phyloP scores from a whole-genome alignment of 2,329 filamentous ascomycete species.

The Epichloe hybrida region DNA sequence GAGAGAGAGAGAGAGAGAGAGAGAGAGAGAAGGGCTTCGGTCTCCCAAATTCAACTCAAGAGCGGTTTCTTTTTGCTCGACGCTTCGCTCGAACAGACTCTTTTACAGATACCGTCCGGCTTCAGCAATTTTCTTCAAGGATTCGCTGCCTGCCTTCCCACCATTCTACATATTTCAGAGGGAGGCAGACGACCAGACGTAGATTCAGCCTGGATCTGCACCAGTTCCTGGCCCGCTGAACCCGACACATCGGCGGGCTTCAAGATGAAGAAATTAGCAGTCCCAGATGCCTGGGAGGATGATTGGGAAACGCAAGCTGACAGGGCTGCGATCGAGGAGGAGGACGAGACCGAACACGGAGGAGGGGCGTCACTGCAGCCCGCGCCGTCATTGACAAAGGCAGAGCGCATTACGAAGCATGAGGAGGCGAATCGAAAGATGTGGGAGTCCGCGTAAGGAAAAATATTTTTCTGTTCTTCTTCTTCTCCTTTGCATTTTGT shows the following conservation, averaged over 20 bases:
- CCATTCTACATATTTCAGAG: too few relatives aligned
- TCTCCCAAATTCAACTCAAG: too few relatives aligned
- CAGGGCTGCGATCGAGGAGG: slow-evolving; percentile 25
- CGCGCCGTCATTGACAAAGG: slow-evolving; percentile 44
- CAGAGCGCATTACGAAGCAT: slow-evolving; percentile 68
- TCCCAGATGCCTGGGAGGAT: slow-evolving; percentile 77
- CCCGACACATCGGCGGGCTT: background rate
- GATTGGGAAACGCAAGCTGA: slow-evolving; percentile 79
- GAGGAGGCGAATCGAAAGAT: slow-evolving; percentile 71
- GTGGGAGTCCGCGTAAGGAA: slow-evolving; percentile 72
- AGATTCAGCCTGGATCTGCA: too few relatives aligned
- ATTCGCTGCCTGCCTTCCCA: too few relatives aligned
- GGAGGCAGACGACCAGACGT: too few relatives aligned
- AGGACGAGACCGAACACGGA: slow-evolving; percentile 19
- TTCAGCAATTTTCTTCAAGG: too few relatives aligned
- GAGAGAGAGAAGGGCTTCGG: too few relatives aligned
- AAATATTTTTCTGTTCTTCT: background rate
- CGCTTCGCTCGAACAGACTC: too few relatives aligned
- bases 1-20: too few relatives aligned
- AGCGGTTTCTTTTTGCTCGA: too few relatives aligned
- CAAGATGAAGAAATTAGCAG: slow-evolving; percentile 32
- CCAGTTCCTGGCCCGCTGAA: too few relatives aligned
- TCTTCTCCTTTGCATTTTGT: background rate
- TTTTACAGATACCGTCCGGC: too few relatives aligned
- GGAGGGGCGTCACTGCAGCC: slow-evolving; percentile 1